Conservation (phyloP, 1,284 basidiomycete genomes). For the Moniliella sp. region DNA sequence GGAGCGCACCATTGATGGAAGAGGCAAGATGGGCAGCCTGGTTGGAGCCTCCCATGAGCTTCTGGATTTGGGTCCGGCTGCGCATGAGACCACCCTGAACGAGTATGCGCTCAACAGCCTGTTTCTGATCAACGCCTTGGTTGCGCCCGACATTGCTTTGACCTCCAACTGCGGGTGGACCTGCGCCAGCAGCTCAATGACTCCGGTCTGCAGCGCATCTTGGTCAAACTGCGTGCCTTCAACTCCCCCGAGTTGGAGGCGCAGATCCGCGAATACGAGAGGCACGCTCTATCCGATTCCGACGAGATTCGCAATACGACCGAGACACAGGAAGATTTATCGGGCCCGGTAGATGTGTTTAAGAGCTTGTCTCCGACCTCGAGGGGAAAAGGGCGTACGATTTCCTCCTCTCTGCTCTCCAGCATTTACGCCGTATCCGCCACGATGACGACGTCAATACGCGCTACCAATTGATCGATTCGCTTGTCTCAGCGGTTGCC, state of each 20-base stretch:
- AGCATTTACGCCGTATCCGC: conserved; percentile 70
- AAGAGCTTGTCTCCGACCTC: conserved; percentile 52
- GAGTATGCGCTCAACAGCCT: conserved; percentile 17
- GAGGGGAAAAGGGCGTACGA: conserved; percentile 57
- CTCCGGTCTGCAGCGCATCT: conserved; percentile 55
- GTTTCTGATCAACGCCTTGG: conserved; percentile 22
- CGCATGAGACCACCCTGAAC: conserved; percentile 65
- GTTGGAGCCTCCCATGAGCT: conserved; percentile 84
- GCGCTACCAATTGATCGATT: conserved; percentile 77
- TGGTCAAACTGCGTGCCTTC: conserved; percentile 51
- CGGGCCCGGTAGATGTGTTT: conserved; percentile 66
- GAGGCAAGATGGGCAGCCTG: conserved; percentile 84
- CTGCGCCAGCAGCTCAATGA: conserved; percentile 70
- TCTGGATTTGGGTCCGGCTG: conserved; percentile 37
- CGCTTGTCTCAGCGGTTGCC: conserved; percentile 70
- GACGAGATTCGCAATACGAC: conserved; percentile 52
- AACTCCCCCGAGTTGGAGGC: conserved; percentile 46
- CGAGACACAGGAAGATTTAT: conserved; percentile 53
- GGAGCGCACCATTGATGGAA: conserved; percentile 53
- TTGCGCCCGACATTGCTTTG: conserved; percentile 23
- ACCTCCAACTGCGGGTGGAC: conserved; percentile 56
- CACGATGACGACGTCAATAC: conserved; percentile 51
- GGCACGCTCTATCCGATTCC: conserved; percentile 56
- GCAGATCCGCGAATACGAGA: conserved; percentile 49
- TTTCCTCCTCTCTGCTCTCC: conserved; percentile 73